Evolutionary conservation across 106 monocot species (phyloP).

Genomic region (Amphibolis antarctica): DNA sequence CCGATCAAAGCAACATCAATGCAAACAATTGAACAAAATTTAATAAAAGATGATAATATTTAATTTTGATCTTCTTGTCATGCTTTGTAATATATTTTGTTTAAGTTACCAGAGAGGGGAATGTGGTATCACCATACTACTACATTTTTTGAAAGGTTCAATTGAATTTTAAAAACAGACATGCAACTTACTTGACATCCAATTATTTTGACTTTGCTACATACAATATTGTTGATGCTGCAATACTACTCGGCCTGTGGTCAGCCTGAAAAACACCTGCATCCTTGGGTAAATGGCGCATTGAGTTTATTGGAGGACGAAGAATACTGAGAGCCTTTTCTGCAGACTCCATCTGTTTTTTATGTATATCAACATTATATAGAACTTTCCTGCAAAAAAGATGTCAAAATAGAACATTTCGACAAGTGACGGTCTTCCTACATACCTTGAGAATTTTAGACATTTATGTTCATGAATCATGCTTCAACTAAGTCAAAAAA

Average conservation of each 20-base stretch:
- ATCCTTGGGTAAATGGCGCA: constrained; percentile 2
- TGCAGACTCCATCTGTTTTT: constrained; percentile 40
- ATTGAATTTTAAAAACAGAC: no score
- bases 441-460: not conserved
- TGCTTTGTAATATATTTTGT: no score
- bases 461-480: not conserved
- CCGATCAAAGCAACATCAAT: no score
- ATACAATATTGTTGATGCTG: constrained; percentile 53
- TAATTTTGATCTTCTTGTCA: no score
- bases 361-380: constrained; percentile 29
- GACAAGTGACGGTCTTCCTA: not conserved
- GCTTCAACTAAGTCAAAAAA: not conserved
- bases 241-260: constrained; percentile 51
- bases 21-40: no score
- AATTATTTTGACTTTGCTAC: not conserved
- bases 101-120: no score
- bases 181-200: not conserved
- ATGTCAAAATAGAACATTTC: not conserved
- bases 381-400: constrained; percentile 43
- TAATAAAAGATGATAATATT: no score
- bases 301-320: constrained; percentile 16
- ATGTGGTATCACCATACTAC: no score
- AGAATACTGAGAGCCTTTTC: constrained; percentile 42
- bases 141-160: no score
- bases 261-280: not conserved